These are phyloP conservation scores for Ampelocalamus luodianensis DNA, from an alignment of 176 grass and related monocot species.

Conservation along the genomic window DNA sequence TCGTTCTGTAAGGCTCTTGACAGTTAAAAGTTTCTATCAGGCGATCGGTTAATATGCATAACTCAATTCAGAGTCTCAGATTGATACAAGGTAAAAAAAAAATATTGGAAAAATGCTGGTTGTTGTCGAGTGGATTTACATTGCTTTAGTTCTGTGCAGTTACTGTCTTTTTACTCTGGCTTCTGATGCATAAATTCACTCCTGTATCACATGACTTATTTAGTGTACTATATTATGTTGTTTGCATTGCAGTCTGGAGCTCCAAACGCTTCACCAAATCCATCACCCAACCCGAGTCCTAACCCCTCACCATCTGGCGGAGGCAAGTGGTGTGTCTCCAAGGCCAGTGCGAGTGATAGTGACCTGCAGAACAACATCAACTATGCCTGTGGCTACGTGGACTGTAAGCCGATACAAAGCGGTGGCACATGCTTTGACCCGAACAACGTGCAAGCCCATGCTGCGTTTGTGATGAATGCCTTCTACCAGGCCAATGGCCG, in stretches of 20 bases:
- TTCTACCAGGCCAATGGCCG: conserved; percentile 62
- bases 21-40: no score
- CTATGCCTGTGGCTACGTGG: conserved; percentile 58
- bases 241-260: conserved; percentile 40
- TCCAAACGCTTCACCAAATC: conserved; percentile 38
- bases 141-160: not conserved
- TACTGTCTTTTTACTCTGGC: not conserved
- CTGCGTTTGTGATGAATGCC: conserved; percentile 70
- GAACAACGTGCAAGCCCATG: conserved; percentile 54
- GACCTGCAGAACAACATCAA: conserved; percentile 83
- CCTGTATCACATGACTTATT: not conserved
- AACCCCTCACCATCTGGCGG: conserved; percentile 43
- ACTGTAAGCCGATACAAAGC: conserved; percentile 61
- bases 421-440: conserved; percentile 68
- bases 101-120: not conserved
- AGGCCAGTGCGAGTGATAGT: conserved; percentile 24
- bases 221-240: not conserved
- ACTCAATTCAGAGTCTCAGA: not conserved
- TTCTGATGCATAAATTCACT: not conserved
- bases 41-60: not conserved
- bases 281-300: conserved; percentile 33
- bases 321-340: conserved; percentile 74
- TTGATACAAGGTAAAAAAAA: not conserved
- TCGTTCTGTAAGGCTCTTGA: not conserved
- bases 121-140: not conserved